Base-by-base conservation (phyloP, 495 filamentous ascomycete genomes). In the Penicillium argentinense region DNA sequence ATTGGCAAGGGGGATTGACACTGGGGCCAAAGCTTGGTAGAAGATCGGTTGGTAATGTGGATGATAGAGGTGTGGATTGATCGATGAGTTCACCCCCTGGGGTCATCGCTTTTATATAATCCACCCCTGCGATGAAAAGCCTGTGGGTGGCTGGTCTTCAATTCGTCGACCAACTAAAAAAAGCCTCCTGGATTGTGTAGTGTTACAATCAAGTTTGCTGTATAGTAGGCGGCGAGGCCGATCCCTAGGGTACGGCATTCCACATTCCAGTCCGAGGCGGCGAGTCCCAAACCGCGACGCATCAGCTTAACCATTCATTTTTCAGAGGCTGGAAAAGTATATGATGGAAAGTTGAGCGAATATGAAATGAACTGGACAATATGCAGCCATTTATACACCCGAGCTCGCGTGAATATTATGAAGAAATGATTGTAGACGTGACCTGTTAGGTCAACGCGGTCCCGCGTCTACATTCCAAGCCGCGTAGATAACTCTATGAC, bases 181-280 rank as follows among this genome's bases (percentile, higher is more conserved):
- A 41, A 45, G 27, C 41, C 48, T 45, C 33, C 22, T 45, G 48
- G 48, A 51, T 51, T 51, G 41, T 45, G 23, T 28, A 27, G 30
- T 26, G 24, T 36, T 50, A 25, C 47, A 30, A 42, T 40, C 24
- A 19, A 32, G 16, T 2, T 11, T 28, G 24, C 21, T 39, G 18
- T 40, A 17, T 25, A 27, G 27, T 13, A 45, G 7, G 18, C 29
- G 30, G 23, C 47, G 18, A 23, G n/a, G 45, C 17, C 36, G 44
- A 48, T 48, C 40, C 11, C 46, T 26, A 11, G 45, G 36, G 17
- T 49, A 46, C 42, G 9, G 19, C 53, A 56, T 56, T 56, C 53
- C 53, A 51, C 53, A 56, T 56, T 56, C 53, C 48, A 40, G 17
- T 16, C 29, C 5, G 17, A 17, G 45, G 51, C 53, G 16, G 42